Evolutionary conservation across 495 filamentous ascomycete species (phyloP), one percentile per base, ranked within the genome.

Genomic region (Symbiotaphrina buchneri): DNA sequence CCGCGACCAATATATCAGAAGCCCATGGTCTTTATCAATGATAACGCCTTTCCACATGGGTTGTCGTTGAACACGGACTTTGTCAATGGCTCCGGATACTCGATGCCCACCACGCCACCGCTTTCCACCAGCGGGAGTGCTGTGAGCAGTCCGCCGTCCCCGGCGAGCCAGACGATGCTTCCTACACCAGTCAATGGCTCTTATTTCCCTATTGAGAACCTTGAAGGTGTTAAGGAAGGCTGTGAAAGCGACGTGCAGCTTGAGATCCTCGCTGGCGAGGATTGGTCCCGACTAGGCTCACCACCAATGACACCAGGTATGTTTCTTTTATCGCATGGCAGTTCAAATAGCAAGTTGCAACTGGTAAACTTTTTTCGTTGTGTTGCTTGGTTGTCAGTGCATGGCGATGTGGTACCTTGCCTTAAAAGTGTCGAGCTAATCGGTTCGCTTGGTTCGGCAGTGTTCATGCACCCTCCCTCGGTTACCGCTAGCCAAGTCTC

Each of bases 221-320:
- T 81, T 33, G 72, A 83, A 42, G 73, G 74, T 40, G 69, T 78
- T 33, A 91, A 93, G 60, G 67, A 80, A 40, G 73, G 68, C 17
- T 78, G 79, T 40, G 69, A 83, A 54, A 65, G 64, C 17, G 77
- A 78, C 30, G 68, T 69, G 4, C 64, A 74, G 51, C 64, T 72
- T 24, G 72, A 87, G 56, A 70, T 68, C 44, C 65, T 90, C 39
- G 71, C 79, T 28, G 64, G 61, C 40, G 61, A 72, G 41, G 77
- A 85, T 36, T 90, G 76, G 73, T 54, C 69, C 22, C 68, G 67
- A 43, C 72, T 67, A 25, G 63, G 62, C 11, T 90, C 82, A 15
- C 83, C 87, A 35, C 80, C 81, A 6, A 63, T 95, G 61, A 87
- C 83, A 46, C 87, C 87, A 68, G 77, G 84, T 94, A 74, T 52